phyloP scores from a whole-genome alignment of 139 green algal species.

The Tetradesmus obliquus region DNA sequence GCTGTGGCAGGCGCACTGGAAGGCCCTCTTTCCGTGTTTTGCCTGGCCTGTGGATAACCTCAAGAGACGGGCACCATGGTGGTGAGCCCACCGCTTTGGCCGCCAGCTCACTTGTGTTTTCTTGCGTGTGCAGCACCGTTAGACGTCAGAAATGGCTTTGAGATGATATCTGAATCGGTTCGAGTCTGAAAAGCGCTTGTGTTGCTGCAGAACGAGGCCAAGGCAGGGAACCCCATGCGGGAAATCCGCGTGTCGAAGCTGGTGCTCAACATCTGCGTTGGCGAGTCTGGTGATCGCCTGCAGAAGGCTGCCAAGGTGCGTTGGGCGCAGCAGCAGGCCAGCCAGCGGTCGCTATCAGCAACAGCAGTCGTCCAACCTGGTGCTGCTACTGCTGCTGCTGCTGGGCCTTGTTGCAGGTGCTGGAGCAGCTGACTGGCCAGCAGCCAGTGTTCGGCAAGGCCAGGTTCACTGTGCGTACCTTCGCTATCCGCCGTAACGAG shows the following conservation, averaged over 20 bases:
- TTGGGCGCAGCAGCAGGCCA: neutral
- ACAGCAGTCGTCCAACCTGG: neutral
- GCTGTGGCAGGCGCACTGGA: neutral
- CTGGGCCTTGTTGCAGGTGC: conserved; percentile 76
- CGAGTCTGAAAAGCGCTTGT: neutral
- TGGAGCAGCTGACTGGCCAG: conserved; percentile 99
- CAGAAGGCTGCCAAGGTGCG: conserved; percentile 98
- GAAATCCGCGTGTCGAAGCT: conserved; percentile 99
- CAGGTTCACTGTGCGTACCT: conserved; percentile 98
- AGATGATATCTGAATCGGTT: neutral
- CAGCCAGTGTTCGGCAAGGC: conserved; percentile 98
- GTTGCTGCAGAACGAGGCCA: conserved; percentile 66
- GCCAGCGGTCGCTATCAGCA: neutral
- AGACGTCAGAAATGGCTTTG: neutral
- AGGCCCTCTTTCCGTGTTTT: neutral
- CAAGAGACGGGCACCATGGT: neutral
- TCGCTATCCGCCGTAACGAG: conserved; percentile 98
- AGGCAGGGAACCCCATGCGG: conserved; percentile 93
- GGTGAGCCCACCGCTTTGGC: neutral
- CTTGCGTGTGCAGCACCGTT: neutral
- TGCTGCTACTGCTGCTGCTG: neutral
- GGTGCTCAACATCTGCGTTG: conserved; percentile 98
- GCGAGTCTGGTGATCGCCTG: conserved; percentile 98
- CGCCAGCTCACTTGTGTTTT: conserved; percentile 1
- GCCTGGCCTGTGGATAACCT: neutral